Conservation (phyloP, 768 basidiomycete genomes). For the button mushroom (Agaricus bisporus) region DNA sequence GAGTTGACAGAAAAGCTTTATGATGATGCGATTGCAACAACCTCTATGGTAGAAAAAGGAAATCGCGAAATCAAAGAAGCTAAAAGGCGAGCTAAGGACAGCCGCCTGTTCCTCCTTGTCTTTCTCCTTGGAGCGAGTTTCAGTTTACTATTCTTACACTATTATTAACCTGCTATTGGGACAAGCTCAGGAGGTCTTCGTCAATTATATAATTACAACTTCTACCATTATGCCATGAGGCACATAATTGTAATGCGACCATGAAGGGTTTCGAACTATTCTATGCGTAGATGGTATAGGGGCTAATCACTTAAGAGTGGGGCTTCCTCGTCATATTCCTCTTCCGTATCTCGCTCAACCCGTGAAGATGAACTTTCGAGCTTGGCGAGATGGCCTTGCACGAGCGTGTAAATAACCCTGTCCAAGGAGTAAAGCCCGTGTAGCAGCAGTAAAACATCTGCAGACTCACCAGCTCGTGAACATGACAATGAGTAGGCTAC, state of each 20-base stretch:
- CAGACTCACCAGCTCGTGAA: constrained; percentile 60
- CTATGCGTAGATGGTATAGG: neutral
- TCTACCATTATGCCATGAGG: constrained; percentile 8
- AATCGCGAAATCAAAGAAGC: constrained; percentile 90
- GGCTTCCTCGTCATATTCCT: constrained; percentile 54
- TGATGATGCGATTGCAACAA: constrained; percentile 88
- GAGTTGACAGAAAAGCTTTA: constrained; percentile 92
- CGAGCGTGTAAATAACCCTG: constrained; percentile 63
- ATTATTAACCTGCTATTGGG: constrained; percentile 48
- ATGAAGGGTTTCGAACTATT: neutral
- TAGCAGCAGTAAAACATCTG: neutral
- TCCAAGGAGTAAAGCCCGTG: constrained; percentile 8
- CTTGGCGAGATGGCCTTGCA: constrained; percentile 54
- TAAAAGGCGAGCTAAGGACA: constrained; percentile 77
- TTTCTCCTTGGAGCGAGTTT: constrained; percentile 91
- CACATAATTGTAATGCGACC: neutral
- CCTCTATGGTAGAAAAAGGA: constrained; percentile 81
- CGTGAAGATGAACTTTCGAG: constrained; percentile 43
- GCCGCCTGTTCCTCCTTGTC: constrained; percentile 82
- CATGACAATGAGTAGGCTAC: constrained; percentile 52
- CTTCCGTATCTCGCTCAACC: constrained; percentile 54
- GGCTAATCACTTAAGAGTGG: constrained; percentile 37
- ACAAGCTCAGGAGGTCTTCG: constrained; percentile 6
- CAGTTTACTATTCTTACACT: constrained; percentile 89
- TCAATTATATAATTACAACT: constrained; percentile 14